Base-by-base conservation (phyloP, 768 basidiomycete genomes). In the Suillus plorans region DNA sequence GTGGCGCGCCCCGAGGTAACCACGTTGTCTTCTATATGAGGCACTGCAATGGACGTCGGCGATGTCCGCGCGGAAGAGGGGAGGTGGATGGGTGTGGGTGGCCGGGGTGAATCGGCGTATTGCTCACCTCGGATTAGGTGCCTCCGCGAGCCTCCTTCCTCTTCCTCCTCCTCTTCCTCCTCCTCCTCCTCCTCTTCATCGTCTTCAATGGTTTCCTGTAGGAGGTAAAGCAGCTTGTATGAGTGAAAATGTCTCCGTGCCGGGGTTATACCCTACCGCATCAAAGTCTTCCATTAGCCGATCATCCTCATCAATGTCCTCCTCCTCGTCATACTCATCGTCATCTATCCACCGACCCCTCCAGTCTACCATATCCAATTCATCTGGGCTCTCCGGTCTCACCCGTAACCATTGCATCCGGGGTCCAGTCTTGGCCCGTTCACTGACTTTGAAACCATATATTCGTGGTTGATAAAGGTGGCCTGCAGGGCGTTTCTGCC, bases 401-500 rank as follows among this genome's bases (percentile, higher is more conserved):
- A 95, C 76, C 62, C 97, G 84, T 76, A 99, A 77, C 97, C 97
- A 99, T 72, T 90, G 89, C 96, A 99, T 99, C 64, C 97, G 84
- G 16, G 97, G 97, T 5, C 97, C 97, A 70, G 87, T 92, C 76
- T 94, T 92, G 13, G 97, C 95, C 60, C 93, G 83, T 76, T 99
- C 97, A 73, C 91, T 95, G 34, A 99, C 97, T 78, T 91, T 93
- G 84, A 99, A 99, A 0, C 97, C 97, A 70, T 99, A 99, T 73
- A 99, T 97, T 76, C 91, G 86, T 6, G 96, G 93, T 18, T 88
- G 84, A 73, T 99, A 99, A 16, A 98, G 86, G 74, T 89, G 88
- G 5, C 93, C 94, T 36, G 88, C 85, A 3, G 95, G 92, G 49
- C 87, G 87, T 77, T 95, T 95, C 77, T 97, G 94, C 0, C 93